A percentile compares a stretch with the other conserved stretches of the same genome.
These are phyloP conservation scores for Alternaria brassicicola DNA, from an alignment of 2,329 filamentous ascomycete species.

Conservation along the genomic window DNA sequence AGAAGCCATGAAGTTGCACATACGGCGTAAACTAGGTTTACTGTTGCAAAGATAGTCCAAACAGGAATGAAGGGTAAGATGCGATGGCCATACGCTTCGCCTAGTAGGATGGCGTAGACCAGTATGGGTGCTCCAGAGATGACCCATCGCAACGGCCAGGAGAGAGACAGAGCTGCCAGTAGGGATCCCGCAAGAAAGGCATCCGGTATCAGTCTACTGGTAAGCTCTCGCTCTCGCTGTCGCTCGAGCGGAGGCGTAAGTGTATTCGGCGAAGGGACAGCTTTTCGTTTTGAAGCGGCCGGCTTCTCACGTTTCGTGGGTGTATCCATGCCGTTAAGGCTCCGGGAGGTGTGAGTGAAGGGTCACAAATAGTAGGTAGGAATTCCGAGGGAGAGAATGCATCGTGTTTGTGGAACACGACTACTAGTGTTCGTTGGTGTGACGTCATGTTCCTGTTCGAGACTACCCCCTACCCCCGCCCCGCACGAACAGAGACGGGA, in stretches of 20 bases:
- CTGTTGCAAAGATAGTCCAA: slow-evolving; percentile 55
- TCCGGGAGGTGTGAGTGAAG: neutral
- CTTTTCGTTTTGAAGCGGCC: slow-evolving; percentile 18
- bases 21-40: slow-evolving; percentile 57
- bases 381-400: neutral
- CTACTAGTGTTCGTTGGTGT: slow-evolving; percentile 11
- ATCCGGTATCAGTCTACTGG: slow-evolving; percentile 19
- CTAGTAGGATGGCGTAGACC: slow-evolving; percentile 45
- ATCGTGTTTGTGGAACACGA: slow-evolving; percentile 4
- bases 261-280: slow-evolving; percentile 13
- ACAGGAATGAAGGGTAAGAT: slow-evolving; percentile 54
- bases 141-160: slow-evolving; percentile 46
- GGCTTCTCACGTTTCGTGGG: slow-evolving; percentile 11
- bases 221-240: slow-evolving; percentile 19
- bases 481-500: slow-evolving; percentile 9
- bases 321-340: slow-evolving; percentile 15
- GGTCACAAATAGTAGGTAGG: neutral
- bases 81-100: slow-evolving; percentile 46
- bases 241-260: slow-evolving; percentile 12
- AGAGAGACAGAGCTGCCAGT: slow-evolving; percentile 13
- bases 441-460: slow-evolving; percentile 17
- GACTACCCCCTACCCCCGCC: no score
- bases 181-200: slow-evolving; percentile 19
- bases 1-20: slow-evolving; percentile 61
- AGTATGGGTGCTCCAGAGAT: slow-evolving; percentile 52